A percentile compares a stretch with the other conserved stretches of the same genome.
Evolutionary conservation across 257 asterid species (phyloP).

Genomic region (Solanum stenotomum): DNA sequence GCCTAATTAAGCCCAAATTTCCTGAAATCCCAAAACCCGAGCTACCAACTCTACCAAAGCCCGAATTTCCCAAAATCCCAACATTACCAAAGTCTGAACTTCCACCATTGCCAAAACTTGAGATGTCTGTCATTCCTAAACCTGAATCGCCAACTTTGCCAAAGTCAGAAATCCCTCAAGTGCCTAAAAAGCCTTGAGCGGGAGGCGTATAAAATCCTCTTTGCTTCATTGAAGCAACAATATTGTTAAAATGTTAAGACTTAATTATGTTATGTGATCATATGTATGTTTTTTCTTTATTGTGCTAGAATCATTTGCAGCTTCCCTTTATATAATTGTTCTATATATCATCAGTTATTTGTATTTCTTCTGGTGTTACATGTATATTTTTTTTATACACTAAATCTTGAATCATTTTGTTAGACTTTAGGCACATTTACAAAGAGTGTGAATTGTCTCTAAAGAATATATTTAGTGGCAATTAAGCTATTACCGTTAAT

Average conservation of each 20-base stretch:
- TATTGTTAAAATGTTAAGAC: not conserved
- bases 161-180: not conserved
- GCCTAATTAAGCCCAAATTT: slow-evolving; percentile 3
- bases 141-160: not conserved
- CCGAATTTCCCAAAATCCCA: slow-evolving; percentile 12
- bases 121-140: not conserved
- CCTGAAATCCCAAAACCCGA: slow-evolving; percentile 8
- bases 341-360: no score
- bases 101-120: not conserved
- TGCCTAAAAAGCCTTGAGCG: not conserved
- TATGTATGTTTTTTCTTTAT: not conserved
- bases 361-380: not conserved
- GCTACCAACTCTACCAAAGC: slow-evolving; percentile 18
- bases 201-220: not conserved
- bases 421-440: no score
- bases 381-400: not conserved
- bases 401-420: no score
- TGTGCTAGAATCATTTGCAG: not conserved
- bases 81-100: not conserved
- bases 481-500: no score
- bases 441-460: no score
- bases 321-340: not conserved
- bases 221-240: not conserved
- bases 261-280: not conserved
- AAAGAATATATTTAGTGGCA: no score